These are phyloP conservation scores for Iris macrosiphon DNA, from an alignment of 106 monocot genomes.

Conservation along the genomic window DNA sequence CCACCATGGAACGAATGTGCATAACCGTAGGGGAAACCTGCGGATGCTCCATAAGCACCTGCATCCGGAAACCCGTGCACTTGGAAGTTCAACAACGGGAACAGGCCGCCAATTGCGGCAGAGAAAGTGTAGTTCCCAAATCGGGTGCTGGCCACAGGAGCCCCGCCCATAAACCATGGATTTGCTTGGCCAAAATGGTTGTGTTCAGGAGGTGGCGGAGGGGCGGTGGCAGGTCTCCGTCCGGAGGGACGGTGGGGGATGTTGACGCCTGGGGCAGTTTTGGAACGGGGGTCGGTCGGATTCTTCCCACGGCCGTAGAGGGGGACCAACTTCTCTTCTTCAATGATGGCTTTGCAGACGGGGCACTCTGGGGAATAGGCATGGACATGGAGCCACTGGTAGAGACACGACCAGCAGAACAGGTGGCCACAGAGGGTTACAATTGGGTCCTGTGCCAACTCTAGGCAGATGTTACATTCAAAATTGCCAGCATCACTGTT, in stretches of 20 bases:
- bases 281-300: conserved; percentile 48
- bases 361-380: conserved; percentile 70
- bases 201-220: conserved; percentile 31
- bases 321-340: conserved; percentile 70
- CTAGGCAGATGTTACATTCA: conserved; percentile 90
- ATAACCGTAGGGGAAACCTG: conserved; percentile 40
- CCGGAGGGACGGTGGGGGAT: conserved; percentile 70
- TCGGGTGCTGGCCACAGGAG: conserved; percentile 20
- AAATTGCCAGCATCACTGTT: conserved; percentile 51
- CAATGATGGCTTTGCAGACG: conserved; percentile 67
- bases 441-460: conserved; percentile 71
- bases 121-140: conserved; percentile 63
- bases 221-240: conserved; percentile 49
- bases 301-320: conserved; percentile 71
- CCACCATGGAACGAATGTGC: conserved; percentile 37
- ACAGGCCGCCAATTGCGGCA: conserved; percentile 51
- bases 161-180: conserved; percentile 42
- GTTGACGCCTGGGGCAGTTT: conserved; percentile 36
- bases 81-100: conserved; percentile 49
- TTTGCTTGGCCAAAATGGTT: conserved; percentile 38
- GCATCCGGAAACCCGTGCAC: conserved; percentile 59
- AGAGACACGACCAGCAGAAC: conserved; percentile 88
- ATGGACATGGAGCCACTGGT: conserved; percentile 67
- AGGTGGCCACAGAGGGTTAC: conserved; percentile 86
- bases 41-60: conserved; percentile 33